Conservation (phyloP, 352 stramenopile genomes). For the Thraustotheca clavata region DNA sequence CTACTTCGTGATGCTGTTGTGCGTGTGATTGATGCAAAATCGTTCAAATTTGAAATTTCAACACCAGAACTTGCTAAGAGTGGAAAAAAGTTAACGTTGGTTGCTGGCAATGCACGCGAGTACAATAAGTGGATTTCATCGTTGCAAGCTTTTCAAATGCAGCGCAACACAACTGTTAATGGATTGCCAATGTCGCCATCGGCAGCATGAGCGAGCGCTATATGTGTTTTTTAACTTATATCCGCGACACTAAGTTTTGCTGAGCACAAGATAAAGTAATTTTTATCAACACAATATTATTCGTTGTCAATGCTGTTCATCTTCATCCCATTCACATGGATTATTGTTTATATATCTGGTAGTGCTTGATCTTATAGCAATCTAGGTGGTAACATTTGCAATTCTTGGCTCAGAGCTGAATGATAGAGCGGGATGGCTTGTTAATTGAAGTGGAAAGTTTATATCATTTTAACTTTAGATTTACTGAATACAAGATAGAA, state of each 20-base stretch:
- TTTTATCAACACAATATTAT: no score
- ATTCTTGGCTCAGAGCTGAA: no score
- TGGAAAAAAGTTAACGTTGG: slow-evolving; percentile 74
- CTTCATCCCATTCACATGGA: no score
- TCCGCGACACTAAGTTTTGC: no score
- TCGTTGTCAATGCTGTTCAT: no score
- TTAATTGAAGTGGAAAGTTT: no score
- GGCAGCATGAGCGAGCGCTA: background rate
- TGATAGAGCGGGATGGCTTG: no score
- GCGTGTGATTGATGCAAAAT: slow-evolving; percentile 50
- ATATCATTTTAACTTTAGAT: no score
- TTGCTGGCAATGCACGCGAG: slow-evolving; percentile 57
- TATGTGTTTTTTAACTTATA: slow-evolving; percentile 22
- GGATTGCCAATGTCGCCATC: slow-evolving; percentile 2
- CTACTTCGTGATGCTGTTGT: slow-evolving; percentile 54
- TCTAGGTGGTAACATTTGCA: no score
- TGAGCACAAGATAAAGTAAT: no score
- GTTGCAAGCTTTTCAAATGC: slow-evolving; percentile 38
- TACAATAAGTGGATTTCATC: slow-evolving; percentile 81
- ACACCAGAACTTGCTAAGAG: slow-evolving; percentile 60
- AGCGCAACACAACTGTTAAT: slow-evolving; percentile 1
- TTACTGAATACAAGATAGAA: slow-evolving; percentile 50
- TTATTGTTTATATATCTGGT: no score
- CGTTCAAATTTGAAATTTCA: slow-evolving; percentile 67
- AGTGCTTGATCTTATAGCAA: background rate